Base-by-base conservation (phyloP, 495 filamentous ascomycete genomes). In the Schizothecium vesticola region DNA sequence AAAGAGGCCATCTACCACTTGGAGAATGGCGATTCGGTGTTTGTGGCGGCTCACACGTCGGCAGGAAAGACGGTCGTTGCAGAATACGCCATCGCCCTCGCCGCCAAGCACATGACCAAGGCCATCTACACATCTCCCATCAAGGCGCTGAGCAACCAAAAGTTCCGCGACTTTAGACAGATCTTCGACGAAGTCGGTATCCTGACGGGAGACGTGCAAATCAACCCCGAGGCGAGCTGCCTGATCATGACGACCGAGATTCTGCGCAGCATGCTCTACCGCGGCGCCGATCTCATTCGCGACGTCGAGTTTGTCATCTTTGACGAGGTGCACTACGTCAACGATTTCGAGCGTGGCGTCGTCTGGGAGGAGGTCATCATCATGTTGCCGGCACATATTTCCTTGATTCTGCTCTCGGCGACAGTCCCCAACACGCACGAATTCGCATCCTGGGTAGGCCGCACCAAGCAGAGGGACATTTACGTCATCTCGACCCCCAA, bases 321-420 rank as follows among this genome's bases (percentile, higher is more conserved):
- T 72, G 95, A 99, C 74, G 95, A 99, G 76, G 95, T 99, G 4
- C 95, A 99, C 78, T 99, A 99, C 77, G 95, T 99, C 59, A 99
- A 99, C 73, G 95, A 99, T 74, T 84, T 88, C n/a, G 95, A 99
- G 81, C 87, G 95, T 76, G 95, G 95, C 70, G 95, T 99, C 0
- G 95, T 99, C 9, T 99, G 95, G 95, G 95, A 99, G 79, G 95
- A 99, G 77, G 95, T 99, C 69, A 99, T 99, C 74, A 99, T 99
- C 74, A 98, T 99, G 96, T 87, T 98, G 60, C 95, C 95, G 4
- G 93, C 94, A 73, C 95, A 98, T 80, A 92, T 98, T 59, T 95
- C 96, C 3, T 81, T 99, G 51, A 98, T 99, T 69, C 83, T 97
- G 12, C 86, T 99, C 2, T 98, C 96, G 7, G 95, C 95, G 0